These are phyloP conservation scores for Blastobotrys indianensis DNA, from an alignment of 1,139 yeast species.

Conservation along the genomic window DNA sequence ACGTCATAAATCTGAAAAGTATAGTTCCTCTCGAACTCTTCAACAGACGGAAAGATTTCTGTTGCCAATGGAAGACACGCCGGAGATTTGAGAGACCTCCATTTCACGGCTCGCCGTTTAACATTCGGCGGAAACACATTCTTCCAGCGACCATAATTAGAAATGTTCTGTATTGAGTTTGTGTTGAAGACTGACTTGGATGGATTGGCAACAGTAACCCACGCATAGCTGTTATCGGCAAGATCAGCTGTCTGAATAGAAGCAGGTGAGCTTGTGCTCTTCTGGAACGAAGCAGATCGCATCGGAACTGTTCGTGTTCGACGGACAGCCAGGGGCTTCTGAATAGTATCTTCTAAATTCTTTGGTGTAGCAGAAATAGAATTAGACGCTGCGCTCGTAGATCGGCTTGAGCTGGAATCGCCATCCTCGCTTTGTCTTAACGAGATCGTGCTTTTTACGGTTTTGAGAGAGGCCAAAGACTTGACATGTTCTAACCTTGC, in stretches of 20 bases:
- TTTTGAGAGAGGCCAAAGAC: no score
- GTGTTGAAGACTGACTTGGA: constrained; percentile 12
- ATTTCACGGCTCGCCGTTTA: constrained; percentile 65
- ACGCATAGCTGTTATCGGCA: constrained; percentile 22
- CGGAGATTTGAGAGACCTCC: constrained; percentile 91
- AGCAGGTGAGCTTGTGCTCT: background rate
- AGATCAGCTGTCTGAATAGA: constrained; percentile 1
- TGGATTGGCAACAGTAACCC: constrained; percentile 30
- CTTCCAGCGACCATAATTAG: constrained; percentile 68
- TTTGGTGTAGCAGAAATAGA: no score
- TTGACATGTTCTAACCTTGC: no score
- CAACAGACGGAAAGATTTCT: constrained; percentile 62
- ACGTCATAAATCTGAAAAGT: constrained; percentile 58
- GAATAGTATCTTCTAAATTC: no score
- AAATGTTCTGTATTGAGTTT: constrained; percentile 25
- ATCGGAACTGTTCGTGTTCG: no score
- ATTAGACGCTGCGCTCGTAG: no score
- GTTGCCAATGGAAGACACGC: constrained; percentile 85
- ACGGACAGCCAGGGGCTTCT: no score
- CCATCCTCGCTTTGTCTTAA: no score
- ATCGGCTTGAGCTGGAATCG: no score
- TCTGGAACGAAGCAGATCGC: no score
- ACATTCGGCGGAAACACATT: constrained; percentile 74
- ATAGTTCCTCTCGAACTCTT: constrained; percentile 47
- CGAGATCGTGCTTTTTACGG: no score